These are phyloP conservation scores for Coniosporium tulheliwenetii DNA, from an alignment of 2,329 filamentous ascomycete species.

Conservation along the genomic window DNA sequence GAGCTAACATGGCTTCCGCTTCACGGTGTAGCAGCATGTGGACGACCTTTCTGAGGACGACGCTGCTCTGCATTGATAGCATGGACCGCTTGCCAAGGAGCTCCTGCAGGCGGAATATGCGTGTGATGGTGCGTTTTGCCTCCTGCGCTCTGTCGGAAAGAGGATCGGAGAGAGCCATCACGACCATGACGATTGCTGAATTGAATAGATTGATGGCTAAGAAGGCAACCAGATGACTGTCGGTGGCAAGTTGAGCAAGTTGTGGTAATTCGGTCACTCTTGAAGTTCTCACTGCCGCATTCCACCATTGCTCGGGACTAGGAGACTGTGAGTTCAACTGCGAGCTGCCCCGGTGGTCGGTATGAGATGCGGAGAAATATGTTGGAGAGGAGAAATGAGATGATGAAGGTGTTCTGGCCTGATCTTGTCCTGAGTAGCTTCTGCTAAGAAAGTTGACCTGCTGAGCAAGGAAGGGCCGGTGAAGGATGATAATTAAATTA, in stretches of 20 bases:
- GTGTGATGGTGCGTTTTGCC: constrained; percentile 25
- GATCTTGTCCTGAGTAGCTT: not conserved
- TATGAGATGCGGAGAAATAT: constrained; percentile 5
- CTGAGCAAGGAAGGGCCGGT: constrained; percentile 24
- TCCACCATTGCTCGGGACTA: constrained; percentile 17
- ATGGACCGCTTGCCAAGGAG: constrained; percentile 17
- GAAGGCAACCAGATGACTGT: constrained; percentile 28
- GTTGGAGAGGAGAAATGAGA: constrained; percentile 7
- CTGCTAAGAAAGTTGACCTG: constrained; percentile 11
- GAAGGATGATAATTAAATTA: constrained; percentile 25
- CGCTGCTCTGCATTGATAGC: constrained; percentile 20
- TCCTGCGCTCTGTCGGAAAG: constrained; percentile 24
- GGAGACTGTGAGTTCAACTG: not conserved
- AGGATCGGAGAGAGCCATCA: constrained; percentile 25
- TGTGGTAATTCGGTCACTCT: constrained; percentile 17
- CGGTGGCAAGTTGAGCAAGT: constrained; percentile 21
- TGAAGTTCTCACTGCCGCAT: constrained; percentile 24
- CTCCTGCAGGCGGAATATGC: constrained; percentile 25
- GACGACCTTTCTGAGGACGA: constrained; percentile 9
- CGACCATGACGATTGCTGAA: constrained; percentile 26
- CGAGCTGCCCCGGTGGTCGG: not conserved
- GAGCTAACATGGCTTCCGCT: constrained; percentile 3
- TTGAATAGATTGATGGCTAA: constrained; percentile 31
- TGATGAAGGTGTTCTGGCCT: not conserved
- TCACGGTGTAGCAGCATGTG: constrained; percentile 3